These are phyloP conservation scores for Microcyclosporella mali DNA, from an alignment of 2,329 filamentous ascomycete species.

Conservation along the genomic window DNA sequence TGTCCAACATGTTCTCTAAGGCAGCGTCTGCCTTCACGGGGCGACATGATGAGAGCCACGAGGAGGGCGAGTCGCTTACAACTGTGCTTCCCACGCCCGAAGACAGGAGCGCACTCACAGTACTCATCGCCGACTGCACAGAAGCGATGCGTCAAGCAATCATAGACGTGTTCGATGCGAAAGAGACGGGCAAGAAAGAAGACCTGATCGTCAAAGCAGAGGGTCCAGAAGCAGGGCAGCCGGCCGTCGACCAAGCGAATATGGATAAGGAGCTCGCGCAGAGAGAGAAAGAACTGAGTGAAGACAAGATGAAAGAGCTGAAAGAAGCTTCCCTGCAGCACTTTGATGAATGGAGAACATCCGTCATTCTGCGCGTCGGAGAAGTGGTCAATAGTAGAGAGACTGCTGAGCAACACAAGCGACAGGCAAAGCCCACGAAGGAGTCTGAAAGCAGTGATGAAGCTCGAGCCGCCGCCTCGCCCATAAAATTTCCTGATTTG, in stretches of 20 bases:
- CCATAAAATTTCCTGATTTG: slow-evolving; percentile 18
- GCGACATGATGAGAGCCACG: slow-evolving; percentile 6
- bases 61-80: slow-evolving; percentile 35
- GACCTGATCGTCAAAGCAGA: slow-evolving; percentile 30
- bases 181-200: slow-evolving; percentile 27
- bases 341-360: slow-evolving; percentile 75
- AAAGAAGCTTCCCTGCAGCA: slow-evolving; percentile 63
- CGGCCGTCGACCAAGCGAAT: slow-evolving; percentile 5
- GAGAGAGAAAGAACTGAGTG: slow-evolving; percentile 46
- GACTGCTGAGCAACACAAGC: slow-evolving; percentile 27
- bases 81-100: slow-evolving; percentile 40
- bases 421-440: slow-evolving; percentile 15
- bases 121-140: slow-evolving; percentile 42
- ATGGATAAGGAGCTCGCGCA: slow-evolving; percentile 28
- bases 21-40: slow-evolving; percentile 17
- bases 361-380: slow-evolving; percentile 62
- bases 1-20: slow-evolving; percentile 25
- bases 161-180: slow-evolving; percentile 38
- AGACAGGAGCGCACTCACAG: slow-evolving; percentile 39
- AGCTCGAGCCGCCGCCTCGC: slow-evolving; percentile 9
- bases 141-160: slow-evolving; percentile 42
- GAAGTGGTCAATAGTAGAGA: slow-evolving; percentile 51
- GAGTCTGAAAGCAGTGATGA: slow-evolving; percentile 4
- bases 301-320: slow-evolving; percentile 54
- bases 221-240: slow-evolving; percentile 8